These are phyloP conservation scores for Paxillus ammoniavirescens DNA, from an alignment of 768 basidiomycete species.

Conservation along the genomic window DNA sequence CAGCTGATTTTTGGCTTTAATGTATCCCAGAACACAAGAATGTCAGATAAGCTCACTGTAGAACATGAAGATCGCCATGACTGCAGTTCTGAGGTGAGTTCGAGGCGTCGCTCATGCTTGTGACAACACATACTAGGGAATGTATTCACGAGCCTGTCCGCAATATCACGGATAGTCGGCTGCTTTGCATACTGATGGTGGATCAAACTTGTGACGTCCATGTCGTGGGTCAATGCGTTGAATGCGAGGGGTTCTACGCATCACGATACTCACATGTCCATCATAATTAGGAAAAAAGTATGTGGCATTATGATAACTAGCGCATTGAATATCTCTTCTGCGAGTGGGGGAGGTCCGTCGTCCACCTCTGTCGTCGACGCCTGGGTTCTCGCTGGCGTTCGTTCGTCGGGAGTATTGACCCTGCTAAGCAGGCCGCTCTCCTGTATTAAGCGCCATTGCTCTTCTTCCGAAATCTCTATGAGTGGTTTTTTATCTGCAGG, in stretches of 20 bases:
- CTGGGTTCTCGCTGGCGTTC: neutral
- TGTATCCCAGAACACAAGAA: neutral
- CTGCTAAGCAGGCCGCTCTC: constrained; percentile 59
- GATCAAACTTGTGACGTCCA: constrained; percentile 50
- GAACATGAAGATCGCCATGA: constrained; percentile 65
- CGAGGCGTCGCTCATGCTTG: neutral
- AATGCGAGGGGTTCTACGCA: neutral
- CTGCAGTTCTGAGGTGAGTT: constrained; percentile 35
- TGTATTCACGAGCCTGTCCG: constrained; percentile 59
- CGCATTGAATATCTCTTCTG: constrained; percentile 71
- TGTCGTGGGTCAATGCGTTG: neutral
- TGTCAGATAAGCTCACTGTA: constrained; percentile 20
- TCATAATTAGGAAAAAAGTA: constrained; percentile 70
- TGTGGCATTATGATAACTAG: constrained; percentile 68
- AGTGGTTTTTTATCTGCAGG: constrained; percentile 14
- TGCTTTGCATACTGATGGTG: constrained; percentile 75
- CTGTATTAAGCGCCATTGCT: constrained; percentile 75
- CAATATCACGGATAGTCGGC: constrained; percentile 45
- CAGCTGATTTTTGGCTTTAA: constrained; percentile 37
- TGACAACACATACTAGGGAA: constrained; percentile 62
- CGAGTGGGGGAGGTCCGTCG: constrained; percentile 42
- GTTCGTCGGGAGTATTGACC: constrained; percentile 17
- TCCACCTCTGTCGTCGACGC: constrained; percentile 18
- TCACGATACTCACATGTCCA: constrained; percentile 70
- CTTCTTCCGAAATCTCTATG: constrained; percentile 66